phyloP scores from a whole-genome alignment of 2,329 filamentous ascomycete genomes.

The Phaeosphaeriaceae sp. region DNA sequence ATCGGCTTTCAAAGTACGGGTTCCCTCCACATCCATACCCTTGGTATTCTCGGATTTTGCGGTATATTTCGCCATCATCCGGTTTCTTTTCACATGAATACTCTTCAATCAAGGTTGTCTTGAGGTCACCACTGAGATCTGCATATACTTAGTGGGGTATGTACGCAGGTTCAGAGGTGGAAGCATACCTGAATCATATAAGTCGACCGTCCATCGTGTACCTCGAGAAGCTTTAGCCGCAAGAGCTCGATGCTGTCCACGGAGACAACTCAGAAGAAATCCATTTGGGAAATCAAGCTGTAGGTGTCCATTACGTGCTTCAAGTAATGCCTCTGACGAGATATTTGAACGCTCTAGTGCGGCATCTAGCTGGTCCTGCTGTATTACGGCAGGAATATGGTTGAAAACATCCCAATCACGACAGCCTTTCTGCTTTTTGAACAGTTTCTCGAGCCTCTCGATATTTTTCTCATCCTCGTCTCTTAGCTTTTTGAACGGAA shows the following conservation, averaged over 20 bases:
- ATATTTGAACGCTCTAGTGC: conserved; percentile 1
- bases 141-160: conserved; percentile 1
- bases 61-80: conserved; percentile 17
- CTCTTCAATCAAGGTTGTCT: conserved; percentile 10
- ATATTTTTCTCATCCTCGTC: conserved; percentile 6
- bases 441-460: conserved; percentile 6
- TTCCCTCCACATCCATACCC: conserved; percentile 8
- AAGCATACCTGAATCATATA: conserved; percentile 7
- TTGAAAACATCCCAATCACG: conserved; percentile 1
- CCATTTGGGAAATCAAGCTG: conserved; percentile 1
- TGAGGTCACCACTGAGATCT: conserved; percentile 9
- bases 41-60: conserved; percentile 28
- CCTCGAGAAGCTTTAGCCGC: not conserved
- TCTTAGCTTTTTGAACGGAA: not conserved
- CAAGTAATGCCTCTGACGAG: not conserved
- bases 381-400: conserved; percentile 4
- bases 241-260: not conserved
- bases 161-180: not conserved
- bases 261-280: not conserved
- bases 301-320: not conserved
- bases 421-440: conserved; percentile 4
- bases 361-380: conserved; percentile 2
- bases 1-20: conserved; percentile 15
- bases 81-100: conserved; percentile 13
- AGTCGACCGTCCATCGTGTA: conserved; percentile 5